Base-by-base conservation (phyloP, 169 alveolate species). In the Plasmodium relictum region DNA sequence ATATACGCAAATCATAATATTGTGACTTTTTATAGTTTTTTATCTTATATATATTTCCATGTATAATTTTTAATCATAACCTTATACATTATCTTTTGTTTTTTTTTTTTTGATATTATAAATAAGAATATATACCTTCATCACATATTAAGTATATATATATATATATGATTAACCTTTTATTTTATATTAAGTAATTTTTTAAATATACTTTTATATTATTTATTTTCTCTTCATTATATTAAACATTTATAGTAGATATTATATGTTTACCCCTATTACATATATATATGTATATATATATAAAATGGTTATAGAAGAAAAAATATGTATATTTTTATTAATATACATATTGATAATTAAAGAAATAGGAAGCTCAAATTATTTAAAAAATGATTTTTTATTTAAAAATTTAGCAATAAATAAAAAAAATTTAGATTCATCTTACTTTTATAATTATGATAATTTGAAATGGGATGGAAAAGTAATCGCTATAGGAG, bases 401-500 rank as follows among this genome's bases (percentile, higher is more conserved):
- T 9, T 76, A n/a, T 70, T 76, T 31, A 76, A 76, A 76, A 14
- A 68, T 26, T 42, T 76, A 45, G 69, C 52, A 26, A 63, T 76
- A 6, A 76, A 76, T 14, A 63, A 52, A 3, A 76, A 48, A 56
- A 76, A 76, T 16, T 24, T 76, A 22, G 89, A 76, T 56, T 18
- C 72, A 0, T 63, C 78, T 20, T 76, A 76, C 56, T 48, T 50
- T 3, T 9, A 76, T 31, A 76, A 45, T 6, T 76, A 91, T 18
- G 85, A 76, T 22, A 92, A 92, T 69, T 16, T 87, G 56, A 59
- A 92, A 56, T 92, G 95, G 95, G 44, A 88, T 39, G 92, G 93
- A 18, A 86, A 92, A 59, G 86, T 92, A 37, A 72, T 92, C 20
- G 95, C 88, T 41, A 87, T 92, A n/a, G 95, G 95, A 20, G 95